These are phyloP conservation scores for Daldinia grandis DNA, from an alignment of 495 filamentous ascomycete species.

Conservation along the genomic window DNA sequence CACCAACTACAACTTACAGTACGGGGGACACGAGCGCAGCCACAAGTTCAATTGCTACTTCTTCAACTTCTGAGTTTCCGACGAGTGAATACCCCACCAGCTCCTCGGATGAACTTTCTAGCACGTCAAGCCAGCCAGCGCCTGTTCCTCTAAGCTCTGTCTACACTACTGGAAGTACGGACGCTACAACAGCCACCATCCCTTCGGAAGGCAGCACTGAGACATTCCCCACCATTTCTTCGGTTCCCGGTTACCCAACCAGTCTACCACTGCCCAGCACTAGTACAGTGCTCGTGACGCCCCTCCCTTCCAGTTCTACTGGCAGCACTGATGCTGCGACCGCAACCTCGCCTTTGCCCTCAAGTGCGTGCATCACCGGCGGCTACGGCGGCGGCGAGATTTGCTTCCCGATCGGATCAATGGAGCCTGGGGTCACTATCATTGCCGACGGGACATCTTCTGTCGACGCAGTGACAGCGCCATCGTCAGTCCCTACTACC, in stretches of 20 bases:
- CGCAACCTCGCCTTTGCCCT: slow-evolving; percentile 5
- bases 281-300: slow-evolving; percentile 2
- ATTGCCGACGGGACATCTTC: slow-evolving; percentile 2
- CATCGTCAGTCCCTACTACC: slow-evolving; percentile 21
- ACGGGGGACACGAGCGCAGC: slow-evolving; percentile 3
- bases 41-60: slow-evolving; percentile 8
- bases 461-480: slow-evolving; percentile 16
- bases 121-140: slow-evolving; percentile 6
- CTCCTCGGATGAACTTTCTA: background rate
- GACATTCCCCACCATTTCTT: slow-evolving; percentile 26
- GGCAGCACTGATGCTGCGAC: slow-evolving; percentile 33
- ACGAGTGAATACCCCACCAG: background rate
- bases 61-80: background rate
- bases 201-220: slow-evolving; percentile 19
- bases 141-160: slow-evolving; percentile 5
- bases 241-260: slow-evolving; percentile 26
- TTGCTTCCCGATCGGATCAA: slow-evolving; percentile 25
- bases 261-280: slow-evolving; percentile 2
- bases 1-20: slow-evolving; percentile 17
- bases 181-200: background rate
- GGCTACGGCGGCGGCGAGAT: slow-evolving; percentile 28
- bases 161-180: slow-evolving; percentile 18
- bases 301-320: slow-evolving; percentile 8
- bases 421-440: background rate
- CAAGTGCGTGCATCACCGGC: slow-evolving; percentile 25